These are phyloP conservation scores for Heracleum sosnowskyi DNA, from an alignment of 129 eudicot species.

Conservation along the genomic window DNA sequence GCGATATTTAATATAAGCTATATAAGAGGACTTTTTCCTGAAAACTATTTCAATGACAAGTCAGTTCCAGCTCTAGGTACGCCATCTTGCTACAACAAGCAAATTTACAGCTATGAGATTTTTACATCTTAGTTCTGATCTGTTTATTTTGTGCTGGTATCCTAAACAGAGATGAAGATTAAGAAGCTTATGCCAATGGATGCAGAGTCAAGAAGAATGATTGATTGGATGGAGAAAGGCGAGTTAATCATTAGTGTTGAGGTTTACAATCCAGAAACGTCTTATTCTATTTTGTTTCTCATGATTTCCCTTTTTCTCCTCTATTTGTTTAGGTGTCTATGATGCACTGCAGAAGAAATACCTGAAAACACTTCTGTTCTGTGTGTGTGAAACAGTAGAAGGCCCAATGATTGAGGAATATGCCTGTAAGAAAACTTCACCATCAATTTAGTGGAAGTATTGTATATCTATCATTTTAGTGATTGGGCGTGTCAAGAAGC, in stretches of 20 bases:
- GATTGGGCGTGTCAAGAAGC: neutral
- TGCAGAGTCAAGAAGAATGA: conserved; percentile 89
- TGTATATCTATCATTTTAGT: neutral
- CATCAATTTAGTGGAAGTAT: neutral
- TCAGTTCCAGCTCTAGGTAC: conserved; percentile 89
- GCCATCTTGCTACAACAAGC: neutral
- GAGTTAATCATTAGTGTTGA: conserved; percentile 12
- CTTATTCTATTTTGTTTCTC: conserved; percentile 1
- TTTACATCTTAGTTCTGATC: conserved; percentile 2
- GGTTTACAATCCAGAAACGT: neutral
- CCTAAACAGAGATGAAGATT: conserved; percentile 85
- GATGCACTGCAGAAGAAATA: conserved; percentile 97
- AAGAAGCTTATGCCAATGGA: conserved; percentile 99
- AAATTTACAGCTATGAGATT: conserved; percentile 13
- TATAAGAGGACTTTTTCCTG: conserved; percentile 97
- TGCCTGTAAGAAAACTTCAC: conserved; percentile 44
- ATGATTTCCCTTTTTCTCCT: conserved; percentile 10
- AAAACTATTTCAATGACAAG: conserved; percentile 89
- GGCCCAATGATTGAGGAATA: conserved; percentile 97
- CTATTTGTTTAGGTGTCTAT: conserved; percentile 62
- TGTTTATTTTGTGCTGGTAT: conserved; percentile 6
- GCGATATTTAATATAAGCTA: conserved; percentile 96
- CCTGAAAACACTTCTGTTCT: conserved; percentile 80
- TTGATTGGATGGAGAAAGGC: conserved; percentile 99
- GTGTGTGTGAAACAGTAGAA: conserved; percentile 71